Evolutionary conservation across 1,139 yeast genomes (phyloP).

Genomic region (Nakaseomyces uthaithaninus): DNA sequence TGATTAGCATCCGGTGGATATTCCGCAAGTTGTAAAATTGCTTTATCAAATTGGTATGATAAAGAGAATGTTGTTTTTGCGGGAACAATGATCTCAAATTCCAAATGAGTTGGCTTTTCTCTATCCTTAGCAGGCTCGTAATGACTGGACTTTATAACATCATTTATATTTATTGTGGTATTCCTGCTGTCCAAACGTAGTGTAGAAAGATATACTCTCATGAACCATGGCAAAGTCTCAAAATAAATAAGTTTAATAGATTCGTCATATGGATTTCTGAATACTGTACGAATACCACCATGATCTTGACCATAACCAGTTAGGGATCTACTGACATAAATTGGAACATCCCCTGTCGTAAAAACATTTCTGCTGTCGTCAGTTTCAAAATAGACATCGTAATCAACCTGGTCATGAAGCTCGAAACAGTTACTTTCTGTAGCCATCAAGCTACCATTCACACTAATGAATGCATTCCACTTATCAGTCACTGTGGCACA

Average conservation of each 20-base stretch:
- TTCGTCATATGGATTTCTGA: slow-evolving; percentile 53
- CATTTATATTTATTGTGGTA: slow-evolving; percentile 15
- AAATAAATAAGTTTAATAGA: slow-evolving; percentile 52
- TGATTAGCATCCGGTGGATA: slow-evolving; percentile 99
- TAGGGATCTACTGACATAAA: slow-evolving; percentile 71
- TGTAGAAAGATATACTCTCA: slow-evolving; percentile 74
- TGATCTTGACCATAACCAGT: slow-evolving; percentile 88
- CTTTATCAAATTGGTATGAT: slow-evolving; percentile 78
- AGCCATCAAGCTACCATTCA: slow-evolving; percentile 26
- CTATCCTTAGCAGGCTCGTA: slow-evolving; percentile 79
- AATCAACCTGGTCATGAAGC: slow-evolving; percentile 32
- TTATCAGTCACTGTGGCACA: slow-evolving; percentile 38
- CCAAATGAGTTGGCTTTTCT: slow-evolving; percentile 74
- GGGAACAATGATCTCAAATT: slow-evolving; percentile 57
- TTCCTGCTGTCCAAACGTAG: slow-evolving; percentile 35
- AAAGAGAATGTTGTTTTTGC: slow-evolving; percentile 54
- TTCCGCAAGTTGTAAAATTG: slow-evolving; percentile 75
- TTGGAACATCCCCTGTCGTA: slow-evolving; percentile 47
- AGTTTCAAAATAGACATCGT: slow-evolving; percentile 38
- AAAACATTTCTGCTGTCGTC: slow-evolving; percentile 34
- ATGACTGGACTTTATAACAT: slow-evolving; percentile 45
- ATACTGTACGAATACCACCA: slow-evolving; percentile 79
- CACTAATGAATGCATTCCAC: slow-evolving; percentile 39
- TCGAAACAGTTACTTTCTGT: slow-evolving; percentile 34
- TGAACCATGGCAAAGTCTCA: slow-evolving; percentile 90